Evolutionary conservation across 2,329 filamentous ascomycete genomes (phyloP).

Genomic region (Xylariaceae sp.): DNA sequence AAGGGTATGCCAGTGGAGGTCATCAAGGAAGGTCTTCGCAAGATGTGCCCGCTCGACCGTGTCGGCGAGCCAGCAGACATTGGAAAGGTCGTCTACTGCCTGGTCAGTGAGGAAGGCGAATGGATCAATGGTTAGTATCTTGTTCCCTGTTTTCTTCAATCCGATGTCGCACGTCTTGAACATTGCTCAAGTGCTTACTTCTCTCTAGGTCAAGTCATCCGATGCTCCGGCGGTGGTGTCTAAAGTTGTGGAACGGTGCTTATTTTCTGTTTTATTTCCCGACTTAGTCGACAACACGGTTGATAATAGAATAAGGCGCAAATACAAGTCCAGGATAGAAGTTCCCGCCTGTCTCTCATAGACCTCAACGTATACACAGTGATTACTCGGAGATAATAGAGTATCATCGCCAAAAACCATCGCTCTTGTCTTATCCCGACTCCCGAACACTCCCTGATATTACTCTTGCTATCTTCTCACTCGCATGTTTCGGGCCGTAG

Average conservation of each 20-base stretch:
- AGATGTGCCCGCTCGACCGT: conserved; percentile 54
- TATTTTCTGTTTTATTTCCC: background rate
- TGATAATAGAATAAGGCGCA: background rate
- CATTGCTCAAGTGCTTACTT: conserved; percentile 10
- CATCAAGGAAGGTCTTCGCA: conserved; percentile 51
- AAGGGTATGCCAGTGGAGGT: conserved; percentile 46
- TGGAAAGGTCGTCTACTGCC: conserved; percentile 51
- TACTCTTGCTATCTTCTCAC: too few relatives aligned
- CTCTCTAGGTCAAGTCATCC: conserved; percentile 32
- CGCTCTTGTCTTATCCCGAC: too few relatives aligned
- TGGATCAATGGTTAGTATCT: conserved; percentile 57
- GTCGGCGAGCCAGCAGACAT: conserved; percentile 55
- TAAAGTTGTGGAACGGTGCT: conserved; percentile 17
- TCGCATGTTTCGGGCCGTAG: background rate
- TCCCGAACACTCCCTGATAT: too few relatives aligned
- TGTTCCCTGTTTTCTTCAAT: background rate
- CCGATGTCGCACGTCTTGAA: background rate
- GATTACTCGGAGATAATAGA: too few relatives aligned
- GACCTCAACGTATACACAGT: too few relatives aligned
- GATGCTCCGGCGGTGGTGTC: conserved; percentile 33
- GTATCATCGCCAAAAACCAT: too few relatives aligned
- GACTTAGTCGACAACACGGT: background rate
- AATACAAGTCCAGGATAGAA: background rate
- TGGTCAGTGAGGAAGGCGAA: conserved; percentile 54
- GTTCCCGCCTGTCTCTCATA: too few relatives aligned